Evolutionary conservation across 192 early-diverging fungal species (phyloP), one percentile per base, ranked within the genome.

Genomic region (Coemansia sp.): DNA sequence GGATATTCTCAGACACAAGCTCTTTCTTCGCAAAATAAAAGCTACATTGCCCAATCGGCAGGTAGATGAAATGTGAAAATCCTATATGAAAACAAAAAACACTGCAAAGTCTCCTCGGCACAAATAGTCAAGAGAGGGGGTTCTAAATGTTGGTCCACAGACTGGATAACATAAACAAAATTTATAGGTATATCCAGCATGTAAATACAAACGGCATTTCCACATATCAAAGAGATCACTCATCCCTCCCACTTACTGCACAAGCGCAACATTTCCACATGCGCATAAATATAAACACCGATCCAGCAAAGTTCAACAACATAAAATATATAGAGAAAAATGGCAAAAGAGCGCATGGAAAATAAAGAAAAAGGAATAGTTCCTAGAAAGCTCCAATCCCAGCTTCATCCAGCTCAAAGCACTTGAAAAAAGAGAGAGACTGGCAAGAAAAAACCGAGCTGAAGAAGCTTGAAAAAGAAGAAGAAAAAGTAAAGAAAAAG

Each of bases 331-430:
- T 11, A 15, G n/a, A 47, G 37, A 58, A 22, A 16, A 9, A 40
- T 15, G 32, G 36, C 32, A 58, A 58, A n/a, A 58, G 7, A 58
- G 56, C 37, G 56, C 56, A 40, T 58, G 10, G 15, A 37, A 56
- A n/a, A 52, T 52, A 52, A 18, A 52, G 13, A 48, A 6, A 48
- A 16, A 48, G 15, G 47, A 48, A 48, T 6, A 48, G 47, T 32
- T 32, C 32, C 32, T 32, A 32, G 32, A 32, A 32, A 32, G 32
- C 32, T 2, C 32, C 32, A 6, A 47, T 11, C 46, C 5, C 8
- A 56, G 26, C 21, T 26, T n/a, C 51, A 12, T n/a, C 51, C 21
- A 9, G 15, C 2, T n/a, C 11, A 18, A 2, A 6, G 51, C 51
- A 22, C 11, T 22, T 8, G 51, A 12, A n/a, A 22, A 16, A n/a